Evolutionary conservation across 169 alveolate species (phyloP), one percentile per base, ranked within the genome.

Genomic region (Plasmodium gallinaceum): DNA sequence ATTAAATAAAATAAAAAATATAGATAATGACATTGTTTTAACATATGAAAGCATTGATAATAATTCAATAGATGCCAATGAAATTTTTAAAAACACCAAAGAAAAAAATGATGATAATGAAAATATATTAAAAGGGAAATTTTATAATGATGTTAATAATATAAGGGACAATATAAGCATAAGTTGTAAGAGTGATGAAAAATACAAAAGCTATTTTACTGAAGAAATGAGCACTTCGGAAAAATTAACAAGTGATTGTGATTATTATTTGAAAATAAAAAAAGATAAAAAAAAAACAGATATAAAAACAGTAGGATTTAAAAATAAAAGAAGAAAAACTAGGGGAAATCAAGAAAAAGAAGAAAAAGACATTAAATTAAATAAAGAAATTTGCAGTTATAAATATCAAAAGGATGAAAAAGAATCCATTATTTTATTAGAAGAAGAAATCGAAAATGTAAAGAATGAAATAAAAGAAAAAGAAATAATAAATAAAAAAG

Each of bases 201-300:
- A 39, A 51, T 65, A 51, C 26, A 14, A 26, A 7, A 42, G 5
- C 12, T 48, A 32, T 42, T 78, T 64, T 52, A 16, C 60, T 7
- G 37, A 32, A 54, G 78, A 64, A 3, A 12, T 76, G 12, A 42
- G 24, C 22, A 65, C 61, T 18, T 46, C 57, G 7, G 74, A 78
- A 16, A 58, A 10, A 2, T 64, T 76, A 57, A 64, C 89, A 20
- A 76, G 65, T 58, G 89, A 78, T 58, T 43, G 64, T 46, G 39
- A 26, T 14, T 60, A 20, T 22, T 48, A 43, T 48, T 39, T 4
- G 48, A 74, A 20, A 48, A 65, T 4, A 68, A 9, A 62, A 16
- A 16, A 48, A 22, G 4, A 46, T 16, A 24, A 68, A 46, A 69
- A 83, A 37, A 72, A 61, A 39, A 26, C 24, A 18, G 20, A 42